Evolutionary conservation across 441 rosid genomes (phyloP), one percentile per base, ranked within the genome.

Genomic region (Gossypium trilobum): DNA sequence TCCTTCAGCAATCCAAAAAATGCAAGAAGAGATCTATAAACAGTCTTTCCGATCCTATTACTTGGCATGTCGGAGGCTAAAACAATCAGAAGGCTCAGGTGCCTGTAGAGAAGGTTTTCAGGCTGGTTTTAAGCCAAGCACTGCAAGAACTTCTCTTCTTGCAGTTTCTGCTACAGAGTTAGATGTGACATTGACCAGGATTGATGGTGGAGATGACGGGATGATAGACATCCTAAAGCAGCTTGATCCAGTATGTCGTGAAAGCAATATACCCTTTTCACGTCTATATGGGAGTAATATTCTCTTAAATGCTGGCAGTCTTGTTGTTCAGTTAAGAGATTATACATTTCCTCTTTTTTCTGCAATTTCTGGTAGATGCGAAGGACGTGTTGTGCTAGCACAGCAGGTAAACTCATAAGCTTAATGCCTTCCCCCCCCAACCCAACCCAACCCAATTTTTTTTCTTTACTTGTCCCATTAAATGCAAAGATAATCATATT

Each of bases 161-260:
- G 87, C 96, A 8, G 79, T 93, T 79, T 82, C 87, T 80, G 97
- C 95, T 62, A 87, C 98, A 42, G 96, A 93, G n/a, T 88, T 93
- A 71, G 96, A 93, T 81, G 54, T 96, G 72, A 90, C 83, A 82
- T 87, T 96, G 86, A 87, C 87, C 7, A 78, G 84, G 72, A 88
- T 93, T 82, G 87, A 84, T 75, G 97, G 97, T 74, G 98, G 98
- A 78, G 95, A 90, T 66, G 84, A 82, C 71, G 98, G 97, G 79
- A 87, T 93, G 97, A 79, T 96, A 75, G 96, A 91, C 80, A 82
- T 96, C 73, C 55, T 96, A 61, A 87, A 83, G 87, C 87, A 85
- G 85, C 92, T 93, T 79, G 99, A 96, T 88, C 97, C 96, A 75
- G 83, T 96, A 17, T 84, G 87, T 81, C 74, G 66, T 62, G 89